Conservation (phyloP, 352 stramenopile species). For the Phytophthora chlamydospora region DNA sequence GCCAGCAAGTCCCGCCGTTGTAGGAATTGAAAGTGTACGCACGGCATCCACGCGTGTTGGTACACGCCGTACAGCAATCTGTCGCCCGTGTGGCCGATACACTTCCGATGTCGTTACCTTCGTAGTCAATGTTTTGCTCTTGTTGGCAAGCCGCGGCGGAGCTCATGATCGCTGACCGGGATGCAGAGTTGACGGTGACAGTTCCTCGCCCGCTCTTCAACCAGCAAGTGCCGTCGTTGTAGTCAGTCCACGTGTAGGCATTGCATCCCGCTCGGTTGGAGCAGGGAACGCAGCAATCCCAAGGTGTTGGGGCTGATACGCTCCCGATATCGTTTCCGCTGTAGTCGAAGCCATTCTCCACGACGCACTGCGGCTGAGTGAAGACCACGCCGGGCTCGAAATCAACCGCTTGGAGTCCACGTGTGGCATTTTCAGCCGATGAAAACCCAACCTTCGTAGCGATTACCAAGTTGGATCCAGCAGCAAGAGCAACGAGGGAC, state of each 20-base stretch:
- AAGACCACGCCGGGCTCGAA: slow-evolving; percentile 24
- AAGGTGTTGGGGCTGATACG: slow-evolving; percentile 5
- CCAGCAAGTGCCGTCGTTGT: slow-evolving; percentile 49
- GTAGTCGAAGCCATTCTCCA: slow-evolving; percentile 40
- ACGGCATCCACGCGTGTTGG: slow-evolving; percentile 27
- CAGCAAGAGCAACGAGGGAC: background rate
- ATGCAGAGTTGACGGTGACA: slow-evolving; percentile 17
- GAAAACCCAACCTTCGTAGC: background rate
- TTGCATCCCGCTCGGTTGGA: slow-evolving; percentile 25
- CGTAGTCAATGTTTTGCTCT: slow-evolving; percentile 28
- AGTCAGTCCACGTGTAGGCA: slow-evolving; percentile 53
- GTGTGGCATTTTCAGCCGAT: slow-evolving; percentile 1
- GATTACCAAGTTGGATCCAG: background rate
- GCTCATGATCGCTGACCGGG: slow-evolving; percentile 30
- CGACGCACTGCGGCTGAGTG: slow-evolving; percentile 24
- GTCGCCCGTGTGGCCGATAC: slow-evolving; percentile 12
- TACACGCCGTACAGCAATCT: slow-evolving; percentile 27
- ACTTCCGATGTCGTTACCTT: slow-evolving; percentile 22
- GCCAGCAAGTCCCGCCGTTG: slow-evolving; percentile 38
- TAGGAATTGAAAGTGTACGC: slow-evolving; percentile 39
- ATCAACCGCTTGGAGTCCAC: slow-evolving; percentile 13
- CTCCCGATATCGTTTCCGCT: slow-evolving; percentile 41
- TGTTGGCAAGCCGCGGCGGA: background rate
- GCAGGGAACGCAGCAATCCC: slow-evolving; percentile 33
- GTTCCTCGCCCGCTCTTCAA: slow-evolving; percentile 34